A percentile compares a stretch with the other conserved stretches of the same genome.
phyloP scores from a whole-genome alignment of 352 stramenopile species.

The Globisporangium ultimum region DNA sequence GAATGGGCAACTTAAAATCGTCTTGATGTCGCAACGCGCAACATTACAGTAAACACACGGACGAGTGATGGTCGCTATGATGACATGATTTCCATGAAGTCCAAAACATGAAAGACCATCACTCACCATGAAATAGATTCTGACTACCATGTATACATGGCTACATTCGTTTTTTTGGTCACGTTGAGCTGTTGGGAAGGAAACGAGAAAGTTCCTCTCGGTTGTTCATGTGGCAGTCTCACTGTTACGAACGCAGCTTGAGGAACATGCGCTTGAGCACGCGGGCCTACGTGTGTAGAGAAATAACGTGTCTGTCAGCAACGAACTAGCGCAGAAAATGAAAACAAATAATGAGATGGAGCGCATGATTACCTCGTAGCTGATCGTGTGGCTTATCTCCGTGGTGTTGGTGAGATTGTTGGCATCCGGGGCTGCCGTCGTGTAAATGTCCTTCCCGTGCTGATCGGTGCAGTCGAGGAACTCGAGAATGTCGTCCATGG shows the following conservation, averaged over 20 bases:
- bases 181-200: not conserved
- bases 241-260: conserved; percentile 73
- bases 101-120: too few species aligned
- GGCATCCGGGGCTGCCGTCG: conserved; percentile 57
- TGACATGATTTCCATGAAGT: too few species aligned
- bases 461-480: conserved; percentile 91
- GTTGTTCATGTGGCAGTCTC: not conserved
- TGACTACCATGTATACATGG: conserved; percentile 1
- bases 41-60: not conserved
- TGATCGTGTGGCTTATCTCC: conserved; percentile 83
- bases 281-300: conserved; percentile 44
- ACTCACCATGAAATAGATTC: too few species aligned
- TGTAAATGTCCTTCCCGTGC: conserved; percentile 91
- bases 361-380: conserved; percentile 70
- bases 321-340: not conserved
- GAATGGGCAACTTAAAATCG: not conserved
- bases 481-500: conserved; percentile 92
- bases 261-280: conserved; percentile 94
- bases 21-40: conserved; percentile 1
- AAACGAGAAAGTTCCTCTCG: not conserved
- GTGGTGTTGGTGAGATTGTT: conserved; percentile 22
- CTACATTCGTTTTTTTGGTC: conserved; percentile 1
- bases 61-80: conserved; percentile 12
- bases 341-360: conserved; percentile 1
- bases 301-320: not conserved